Percentiles rank a stretch among this genome's conserved stretches.
Conservation (phyloP, 2,329 filamentous ascomycete species). For the Sarocladiaceae sp. region DNA sequence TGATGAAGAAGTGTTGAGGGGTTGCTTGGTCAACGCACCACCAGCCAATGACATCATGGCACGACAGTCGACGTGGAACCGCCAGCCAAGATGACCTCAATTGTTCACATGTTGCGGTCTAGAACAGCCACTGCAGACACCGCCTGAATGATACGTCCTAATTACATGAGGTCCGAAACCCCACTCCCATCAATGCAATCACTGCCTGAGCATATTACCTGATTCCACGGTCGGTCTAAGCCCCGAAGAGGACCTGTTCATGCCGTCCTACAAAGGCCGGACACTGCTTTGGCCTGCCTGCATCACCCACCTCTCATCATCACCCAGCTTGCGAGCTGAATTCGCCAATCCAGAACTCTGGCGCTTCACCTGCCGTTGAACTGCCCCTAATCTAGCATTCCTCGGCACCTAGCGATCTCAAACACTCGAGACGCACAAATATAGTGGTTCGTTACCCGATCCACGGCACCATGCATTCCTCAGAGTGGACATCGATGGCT, state of each 20-base stretch:
- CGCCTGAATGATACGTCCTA: not conserved
- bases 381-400: too few relatives aligned
- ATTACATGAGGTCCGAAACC: not conserved
- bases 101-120: not conserved
- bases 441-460: too few relatives aligned
- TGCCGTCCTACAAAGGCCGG: not conserved
- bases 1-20: too few relatives aligned
- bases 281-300: not conserved
- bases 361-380: too few relatives aligned
- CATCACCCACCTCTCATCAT: not conserved
- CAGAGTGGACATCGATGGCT: constrained; percentile 2
- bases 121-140: constrained; percentile 4
- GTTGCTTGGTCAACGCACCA: constrained; percentile 13
- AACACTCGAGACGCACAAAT: too few relatives aligned
- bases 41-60: constrained; percentile 4
- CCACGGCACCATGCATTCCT: constrained; percentile 7
- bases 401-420: too few relatives aligned
- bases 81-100: not conserved
- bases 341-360: too few relatives aligned
- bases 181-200: too few relatives aligned
- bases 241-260: not conserved
- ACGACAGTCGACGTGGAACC: constrained; percentile 5
- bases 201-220: too few relatives aligned
- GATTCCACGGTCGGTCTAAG: not conserved
- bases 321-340: too few relatives aligned